Percentiles rank a stretch among this genome's conserved stretches.
phyloP scores from a whole-genome alignment of 768 basidiomycete genomes.

The Termitomyces sp. region DNA sequence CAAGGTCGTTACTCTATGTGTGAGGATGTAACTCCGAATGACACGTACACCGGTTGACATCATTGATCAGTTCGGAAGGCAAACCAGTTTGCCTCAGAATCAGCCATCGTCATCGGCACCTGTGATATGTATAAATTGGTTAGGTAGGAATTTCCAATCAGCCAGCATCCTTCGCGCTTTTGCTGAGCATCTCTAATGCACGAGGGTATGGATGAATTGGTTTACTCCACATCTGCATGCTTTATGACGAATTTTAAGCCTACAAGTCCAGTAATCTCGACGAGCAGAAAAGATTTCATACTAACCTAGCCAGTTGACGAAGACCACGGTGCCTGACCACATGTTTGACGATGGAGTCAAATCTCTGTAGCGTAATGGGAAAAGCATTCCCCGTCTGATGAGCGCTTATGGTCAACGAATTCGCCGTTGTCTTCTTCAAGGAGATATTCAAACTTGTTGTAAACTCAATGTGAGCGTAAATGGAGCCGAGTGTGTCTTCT shows the following conservation, averaged over 20 bases:
- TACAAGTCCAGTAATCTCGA: background rate
- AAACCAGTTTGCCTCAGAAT: background rate
- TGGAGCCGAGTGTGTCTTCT: background rate
- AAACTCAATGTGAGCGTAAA: background rate
- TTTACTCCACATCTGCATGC: background rate
- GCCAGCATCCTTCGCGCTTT: background rate
- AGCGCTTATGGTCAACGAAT: background rate
- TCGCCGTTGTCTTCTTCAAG: background rate
- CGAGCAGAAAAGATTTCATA: background rate
- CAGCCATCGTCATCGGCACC: background rate
- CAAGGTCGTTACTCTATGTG: background rate
- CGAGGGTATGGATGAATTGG: background rate
- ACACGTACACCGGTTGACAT: background rate
- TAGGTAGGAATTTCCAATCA: background rate
- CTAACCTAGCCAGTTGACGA: background rate
- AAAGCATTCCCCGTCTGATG: background rate
- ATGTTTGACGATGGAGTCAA: background rate
- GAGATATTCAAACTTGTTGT: background rate
- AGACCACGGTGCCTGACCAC: background rate
- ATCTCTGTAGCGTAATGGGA: background rate
- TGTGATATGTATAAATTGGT: background rate
- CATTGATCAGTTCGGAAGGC: conserved; percentile 1
- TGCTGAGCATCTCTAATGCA: background rate
- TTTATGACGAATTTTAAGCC: background rate
- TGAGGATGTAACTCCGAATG: background rate